Evolutionary conservation across 2,329 filamentous ascomycete genomes (phyloP).

Genomic region (Orbilia ellipsospora): DNA sequence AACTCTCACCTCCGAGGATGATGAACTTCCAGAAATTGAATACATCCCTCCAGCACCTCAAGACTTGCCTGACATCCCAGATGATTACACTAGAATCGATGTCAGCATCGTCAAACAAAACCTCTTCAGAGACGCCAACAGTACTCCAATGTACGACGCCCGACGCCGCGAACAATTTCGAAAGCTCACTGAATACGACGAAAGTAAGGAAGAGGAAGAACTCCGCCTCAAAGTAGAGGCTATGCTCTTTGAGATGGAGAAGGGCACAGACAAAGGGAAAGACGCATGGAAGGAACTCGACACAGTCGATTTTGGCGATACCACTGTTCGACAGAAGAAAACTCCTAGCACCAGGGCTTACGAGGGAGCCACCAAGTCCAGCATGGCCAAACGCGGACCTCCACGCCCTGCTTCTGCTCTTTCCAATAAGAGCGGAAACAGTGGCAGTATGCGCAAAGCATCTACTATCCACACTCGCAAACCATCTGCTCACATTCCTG

Average conservation of each 20-base stretch:
- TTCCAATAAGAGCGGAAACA: conserved; percentile 19
- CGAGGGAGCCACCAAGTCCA: conserved; percentile 34
- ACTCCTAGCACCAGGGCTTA: background rate
- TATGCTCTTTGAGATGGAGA: conserved; percentile 35
- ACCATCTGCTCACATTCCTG: background rate
- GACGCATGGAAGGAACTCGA: conserved; percentile 15
- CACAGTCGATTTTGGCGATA: conserved; percentile 4
- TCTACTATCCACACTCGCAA: background rate
- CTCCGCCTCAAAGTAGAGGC: conserved; percentile 21
- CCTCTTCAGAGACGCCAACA: conserved; percentile 71
- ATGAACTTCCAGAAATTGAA: conserved; percentile 79
- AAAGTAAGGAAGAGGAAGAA: conserved; percentile 35
- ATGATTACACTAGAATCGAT: conserved; percentile 72
- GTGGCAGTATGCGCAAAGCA: conserved; percentile 10
- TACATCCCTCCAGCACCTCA: conserved; percentile 77
- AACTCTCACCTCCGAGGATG: conserved; percentile 67
- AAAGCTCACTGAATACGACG: conserved; percentile 35
- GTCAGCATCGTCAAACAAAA: conserved; percentile 72
- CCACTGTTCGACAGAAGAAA: conserved; percentile 9
- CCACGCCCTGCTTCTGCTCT: conserved; percentile 31
- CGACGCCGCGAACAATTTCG: conserved; percentile 23
- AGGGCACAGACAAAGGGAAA: conserved; percentile 7
- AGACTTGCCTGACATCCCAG: conserved; percentile 75
- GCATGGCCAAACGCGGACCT: conserved; percentile 29
- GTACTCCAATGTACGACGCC: conserved; percentile 26